Evolutionary conservation across 148 eudicot species (phyloP).

Genomic region (Chenopodium suecicum): DNA sequence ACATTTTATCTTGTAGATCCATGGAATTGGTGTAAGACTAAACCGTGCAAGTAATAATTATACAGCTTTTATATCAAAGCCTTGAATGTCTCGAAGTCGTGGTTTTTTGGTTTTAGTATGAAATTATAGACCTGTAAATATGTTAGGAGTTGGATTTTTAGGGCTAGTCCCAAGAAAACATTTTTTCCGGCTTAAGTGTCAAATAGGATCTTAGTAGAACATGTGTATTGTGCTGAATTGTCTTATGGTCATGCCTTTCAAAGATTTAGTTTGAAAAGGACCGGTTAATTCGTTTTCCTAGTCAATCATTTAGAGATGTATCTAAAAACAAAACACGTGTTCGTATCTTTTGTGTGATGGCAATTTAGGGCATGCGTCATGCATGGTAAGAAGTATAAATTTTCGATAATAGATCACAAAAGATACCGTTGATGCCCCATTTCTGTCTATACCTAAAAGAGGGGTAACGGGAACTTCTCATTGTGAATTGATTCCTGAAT

Average conservation of each 20-base stretch:
- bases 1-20: not conserved
- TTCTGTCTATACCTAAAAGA: not conserved
- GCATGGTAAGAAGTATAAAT: not conserved
- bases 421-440: not conserved
- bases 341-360: not conserved
- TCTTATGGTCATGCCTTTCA: not conserved
- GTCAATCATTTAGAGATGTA: not conserved
- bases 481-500: not conserved
- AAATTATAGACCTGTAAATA: not conserved
- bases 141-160: not conserved
- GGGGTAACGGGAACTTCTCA: not conserved
- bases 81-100: not conserved
- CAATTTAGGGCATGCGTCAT: not conserved
- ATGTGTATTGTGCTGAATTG: not conserved
- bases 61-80: not conserved
- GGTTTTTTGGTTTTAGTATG: not conserved
- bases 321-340: too few species aligned
- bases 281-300: not conserved
- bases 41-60: not conserved
- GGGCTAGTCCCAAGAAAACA: not conserved
- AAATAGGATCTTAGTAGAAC: not conserved
- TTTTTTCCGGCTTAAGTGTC: not conserved
- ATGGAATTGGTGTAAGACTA: not conserved
- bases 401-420: not conserved
- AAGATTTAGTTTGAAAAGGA: not conserved